Percentiles rank a stretch among this genome's conserved stretches.
Evolutionary conservation across 2,329 filamentous ascomycete species (phyloP).

Genomic region (Pestalotiopsis sp.): DNA sequence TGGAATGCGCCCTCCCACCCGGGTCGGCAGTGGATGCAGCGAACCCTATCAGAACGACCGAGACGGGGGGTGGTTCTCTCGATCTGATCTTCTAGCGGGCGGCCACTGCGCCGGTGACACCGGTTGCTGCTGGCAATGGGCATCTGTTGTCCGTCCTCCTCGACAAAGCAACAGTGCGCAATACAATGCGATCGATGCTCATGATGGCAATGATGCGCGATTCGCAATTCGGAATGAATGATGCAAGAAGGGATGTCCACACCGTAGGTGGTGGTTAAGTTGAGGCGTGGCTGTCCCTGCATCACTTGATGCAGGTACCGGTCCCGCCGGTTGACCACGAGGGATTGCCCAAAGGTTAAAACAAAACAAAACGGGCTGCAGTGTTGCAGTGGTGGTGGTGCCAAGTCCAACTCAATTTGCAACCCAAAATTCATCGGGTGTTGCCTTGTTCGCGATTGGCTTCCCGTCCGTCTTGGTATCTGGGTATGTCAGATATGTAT

Average conservation of each 20-base stretch:
- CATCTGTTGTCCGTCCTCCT: background rate
- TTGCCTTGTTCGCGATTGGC: background rate
- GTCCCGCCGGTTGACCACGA: background rate
- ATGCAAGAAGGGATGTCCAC: background rate
- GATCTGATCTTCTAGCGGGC: background rate
- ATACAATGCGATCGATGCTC: background rate
- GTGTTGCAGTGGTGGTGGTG: background rate
- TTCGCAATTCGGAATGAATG: background rate
- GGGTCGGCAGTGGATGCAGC: conserved; percentile 11
- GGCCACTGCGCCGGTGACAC: background rate
- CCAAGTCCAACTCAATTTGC: background rate
- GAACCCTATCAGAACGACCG: conserved; percentile 11
- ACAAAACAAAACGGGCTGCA: background rate
- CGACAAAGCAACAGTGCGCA: background rate
- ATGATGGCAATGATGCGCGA: background rate
- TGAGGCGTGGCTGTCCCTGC: background rate
- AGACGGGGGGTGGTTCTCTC: background rate
- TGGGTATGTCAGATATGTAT: background rate
- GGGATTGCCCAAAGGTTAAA: background rate
- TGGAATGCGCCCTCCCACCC: conserved; percentile 1
- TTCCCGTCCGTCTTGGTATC: background rate
- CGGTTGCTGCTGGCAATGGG: background rate
- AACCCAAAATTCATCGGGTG: background rate
- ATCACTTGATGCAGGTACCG: background rate
- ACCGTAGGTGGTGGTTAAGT: background rate